Base-by-base conservation (phyloP, 768 basidiomycete species). In the Rhizopogon vesiculosus region DNA sequence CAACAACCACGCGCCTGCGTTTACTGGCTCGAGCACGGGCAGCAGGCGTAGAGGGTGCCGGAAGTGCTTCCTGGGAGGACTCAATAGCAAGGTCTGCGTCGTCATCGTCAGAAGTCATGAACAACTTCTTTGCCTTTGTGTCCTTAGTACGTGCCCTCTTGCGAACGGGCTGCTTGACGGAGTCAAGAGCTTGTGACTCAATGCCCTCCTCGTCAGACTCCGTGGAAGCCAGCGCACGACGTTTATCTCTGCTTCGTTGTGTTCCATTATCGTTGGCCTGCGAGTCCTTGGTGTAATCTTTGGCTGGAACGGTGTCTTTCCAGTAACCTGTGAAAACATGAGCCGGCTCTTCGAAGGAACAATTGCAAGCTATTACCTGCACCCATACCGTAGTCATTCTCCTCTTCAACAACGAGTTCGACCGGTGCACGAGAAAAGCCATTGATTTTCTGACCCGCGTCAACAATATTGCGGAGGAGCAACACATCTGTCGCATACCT, bases 361-460 rank as follows among this genome's bases (percentile, higher is more conserved):
- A 31, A 54, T 57, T 31, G 53, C 7, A 33, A 48, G 12, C 53
- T 66, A 75, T 54, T 58, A 85, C 85, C 69, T 42, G 76, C 63
- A 3, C 80, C 84, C 59, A 82, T 71, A 0, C 80, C 83, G 55
- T 78, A 78, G 57, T 85, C 84, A 48, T 78, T 76, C 4, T 78
- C 78, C 13, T 80, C 76, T 48, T 64, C 76, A 3, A 74, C 66
- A 52, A 83, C 69, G 15, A 90, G 71, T 35, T 84, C 81, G 16
- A 90, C 68, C 16, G 71, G 76, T 18, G 70, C 64, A 38, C 67
- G 66, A 12, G 66, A 57, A 13, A 61, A 62, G 3, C 51, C 55
- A 4, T 56, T 55, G 7, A 59, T 59, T 61, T 67, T 76, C 75
- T 77, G 53, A 15, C 18, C 31, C 35, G 41, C 42, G 9, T 13